Percentiles rank a stretch among this genome's conserved stretches.
These are phyloP conservation scores for Leucocoprinus gongylophorus DNA, from an alignment of 1,284 basidiomycete genomes.

Conservation along the genomic window DNA sequence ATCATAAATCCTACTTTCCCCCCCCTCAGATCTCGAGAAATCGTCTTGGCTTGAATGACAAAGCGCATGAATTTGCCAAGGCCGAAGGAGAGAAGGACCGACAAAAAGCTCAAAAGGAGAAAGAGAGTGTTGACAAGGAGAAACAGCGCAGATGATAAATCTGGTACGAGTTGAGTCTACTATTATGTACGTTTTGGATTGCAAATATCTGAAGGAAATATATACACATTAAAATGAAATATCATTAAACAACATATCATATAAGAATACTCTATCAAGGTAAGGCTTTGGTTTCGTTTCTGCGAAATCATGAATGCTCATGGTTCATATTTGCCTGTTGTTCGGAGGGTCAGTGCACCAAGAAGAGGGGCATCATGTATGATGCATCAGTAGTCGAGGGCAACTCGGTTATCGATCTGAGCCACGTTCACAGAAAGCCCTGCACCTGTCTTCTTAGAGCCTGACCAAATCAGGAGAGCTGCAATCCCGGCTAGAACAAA, in stretches of 20 bases:
- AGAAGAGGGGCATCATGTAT: neutral
- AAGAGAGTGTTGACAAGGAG: constrained; percentile 19
- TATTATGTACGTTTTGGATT: too few species aligned
- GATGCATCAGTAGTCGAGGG: constrained; percentile 8
- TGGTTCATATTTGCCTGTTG: neutral
- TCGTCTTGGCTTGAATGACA: constrained; percentile 86
- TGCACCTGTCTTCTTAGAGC: constrained; percentile 20
- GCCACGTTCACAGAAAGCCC: constrained; percentile 26
- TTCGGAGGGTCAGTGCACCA: neutral
- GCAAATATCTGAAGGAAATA: too few species aligned
- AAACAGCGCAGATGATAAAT: constrained; percentile 13
- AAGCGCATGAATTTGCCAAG: constrained; percentile 78
- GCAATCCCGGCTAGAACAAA: constrained; percentile 20
- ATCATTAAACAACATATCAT: too few species aligned
- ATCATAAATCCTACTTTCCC: neutral
- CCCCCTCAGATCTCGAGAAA: constrained; percentile 80
- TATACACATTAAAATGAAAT: too few species aligned
- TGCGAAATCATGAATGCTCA: too few species aligned
- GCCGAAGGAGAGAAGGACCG: constrained; percentile 59
- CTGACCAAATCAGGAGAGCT: constrained; percentile 20
- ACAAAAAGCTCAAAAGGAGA: constrained; percentile 29
- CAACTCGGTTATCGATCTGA: constrained; percentile 18
- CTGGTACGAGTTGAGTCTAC: too few species aligned
- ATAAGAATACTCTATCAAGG: too few species aligned
- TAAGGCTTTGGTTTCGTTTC: too few species aligned